Conservation (phyloP, 2,329 filamentous ascomycete genomes). For the Didymella arachidicola region DNA sequence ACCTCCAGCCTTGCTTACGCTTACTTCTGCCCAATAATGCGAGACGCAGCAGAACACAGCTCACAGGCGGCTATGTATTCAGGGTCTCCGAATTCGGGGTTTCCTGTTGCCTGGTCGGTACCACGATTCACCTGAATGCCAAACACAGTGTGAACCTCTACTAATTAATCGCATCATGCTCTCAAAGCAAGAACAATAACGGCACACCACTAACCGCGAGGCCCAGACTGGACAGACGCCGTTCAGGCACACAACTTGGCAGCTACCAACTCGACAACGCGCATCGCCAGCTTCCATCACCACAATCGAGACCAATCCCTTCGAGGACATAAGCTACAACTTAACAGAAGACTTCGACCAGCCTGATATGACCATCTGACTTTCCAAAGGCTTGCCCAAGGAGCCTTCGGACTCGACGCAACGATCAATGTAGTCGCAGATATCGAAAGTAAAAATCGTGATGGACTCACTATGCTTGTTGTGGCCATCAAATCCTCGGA, state of each 20-base stretch:
- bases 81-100: neutral
- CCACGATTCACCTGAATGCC: neutral
- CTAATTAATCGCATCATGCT: neutral
- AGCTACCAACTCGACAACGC: neutral
- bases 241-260: neutral
- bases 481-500: conserved; percentile 1
- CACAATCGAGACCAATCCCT: neutral
- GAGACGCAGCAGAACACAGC: neutral
- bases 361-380: neutral
- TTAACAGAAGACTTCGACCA: neutral
- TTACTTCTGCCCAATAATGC: neutral
- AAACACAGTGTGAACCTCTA: neutral
- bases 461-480: conserved; percentile 5
- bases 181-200: neutral
- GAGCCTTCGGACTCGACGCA: neutral
- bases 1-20: conserved; percentile 3
- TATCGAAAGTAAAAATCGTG: neutral
- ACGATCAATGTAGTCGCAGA: neutral
- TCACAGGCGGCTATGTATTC: neutral
- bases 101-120: conserved; percentile 1
- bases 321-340: too few species aligned
- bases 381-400: neutral
- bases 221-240: neutral
- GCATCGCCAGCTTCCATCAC: neutral
- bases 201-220: neutral